A percentile compares a stretch with the other conserved stretches of the same genome.
Conservation (phyloP, 2,329 filamentous ascomycete genomes). For the Colletotrichum tanaceti region DNA sequence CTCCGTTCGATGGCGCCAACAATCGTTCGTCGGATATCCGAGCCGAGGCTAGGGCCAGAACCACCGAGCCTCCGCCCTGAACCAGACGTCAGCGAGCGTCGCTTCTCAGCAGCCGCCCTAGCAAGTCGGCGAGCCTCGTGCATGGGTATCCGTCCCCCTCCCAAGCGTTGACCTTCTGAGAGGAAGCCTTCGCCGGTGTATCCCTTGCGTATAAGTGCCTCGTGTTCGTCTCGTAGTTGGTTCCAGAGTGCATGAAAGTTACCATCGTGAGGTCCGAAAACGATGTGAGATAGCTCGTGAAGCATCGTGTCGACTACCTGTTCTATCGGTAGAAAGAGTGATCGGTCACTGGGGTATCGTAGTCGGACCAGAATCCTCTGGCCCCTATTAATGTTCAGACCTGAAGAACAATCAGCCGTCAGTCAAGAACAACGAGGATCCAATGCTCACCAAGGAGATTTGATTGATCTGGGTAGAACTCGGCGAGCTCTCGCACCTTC, state of each 20-base stretch:
- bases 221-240: conserved; percentile 86
- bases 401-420: conserved; percentile 50
- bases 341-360: conserved; percentile 78
- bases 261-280: conserved; percentile 83
- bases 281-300: conserved; percentile 91
- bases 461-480: conserved; percentile 83
- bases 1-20: conserved; percentile 77
- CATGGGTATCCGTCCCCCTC: conserved; percentile 72
- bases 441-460: conserved; percentile 73
- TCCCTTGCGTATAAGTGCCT: conserved; percentile 80
- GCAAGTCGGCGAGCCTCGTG: conserved; percentile 81
- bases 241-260: conserved; percentile 91
- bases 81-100: conserved; percentile 66
- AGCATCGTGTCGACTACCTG: conserved; percentile 90
- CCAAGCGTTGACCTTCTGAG: conserved; percentile 78
- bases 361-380: conserved; percentile 85
- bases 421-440: no score
- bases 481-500: conserved; percentile 81
- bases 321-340: conserved; percentile 83
- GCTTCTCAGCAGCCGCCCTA: conserved; percentile 78
- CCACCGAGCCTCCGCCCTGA: conserved; percentile 82
- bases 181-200: conserved; percentile 93
- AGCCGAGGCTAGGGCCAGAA: conserved; percentile 60
- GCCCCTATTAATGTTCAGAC: conserved; percentile 81
- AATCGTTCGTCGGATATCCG: conserved; percentile 79